Conservation (phyloP, 768 basidiomycete genomes). For the Psilocybe subaeruginosa region DNA sequence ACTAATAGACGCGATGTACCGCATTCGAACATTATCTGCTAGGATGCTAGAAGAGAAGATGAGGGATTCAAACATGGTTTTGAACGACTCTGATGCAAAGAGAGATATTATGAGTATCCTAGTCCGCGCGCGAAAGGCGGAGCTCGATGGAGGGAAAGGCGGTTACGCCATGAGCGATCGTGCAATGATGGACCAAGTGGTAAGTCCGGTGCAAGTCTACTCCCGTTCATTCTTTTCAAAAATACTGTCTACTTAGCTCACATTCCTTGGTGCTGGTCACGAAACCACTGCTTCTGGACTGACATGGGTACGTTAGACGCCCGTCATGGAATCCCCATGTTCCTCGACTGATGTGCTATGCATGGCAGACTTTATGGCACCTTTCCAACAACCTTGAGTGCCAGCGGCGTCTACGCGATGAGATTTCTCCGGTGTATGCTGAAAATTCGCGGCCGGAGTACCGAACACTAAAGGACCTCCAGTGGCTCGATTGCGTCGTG, state of each 20-base stretch:
- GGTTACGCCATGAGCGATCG: slow-evolving; percentile 46
- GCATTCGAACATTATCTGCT: slow-evolving; percentile 41
- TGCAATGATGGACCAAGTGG: slow-evolving; percentile 55
- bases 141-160: slow-evolving; percentile 32
- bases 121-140: slow-evolving; percentile 43
- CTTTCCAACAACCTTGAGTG: slow-evolving; percentile 44
- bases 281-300: slow-evolving; percentile 42
- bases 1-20: slow-evolving; percentile 43
- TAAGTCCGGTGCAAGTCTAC: slow-evolving; percentile 22
- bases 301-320: slow-evolving; percentile 37
- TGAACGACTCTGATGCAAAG: slow-evolving; percentile 41
- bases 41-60: slow-evolving; percentile 45
- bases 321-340: neutral
- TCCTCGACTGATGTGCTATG: neutral
- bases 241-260: slow-evolving; percentile 30
- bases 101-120: slow-evolving; percentile 53
- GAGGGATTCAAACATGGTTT: slow-evolving; percentile 32
- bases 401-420: slow-evolving; percentile 48
- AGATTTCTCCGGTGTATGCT: slow-evolving; percentile 37
- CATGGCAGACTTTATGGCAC: slow-evolving; percentile 41
- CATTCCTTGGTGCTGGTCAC: slow-evolving; percentile 44
- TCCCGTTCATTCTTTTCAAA: neutral
- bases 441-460: slow-evolving; percentile 40
- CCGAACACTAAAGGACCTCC: slow-evolving; percentile 34
- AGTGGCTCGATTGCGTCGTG: slow-evolving; percentile 45